Evolutionary conservation across 192 early-diverging fungal species (phyloP).

Genomic region (Lobosporangium transversale): DNA sequence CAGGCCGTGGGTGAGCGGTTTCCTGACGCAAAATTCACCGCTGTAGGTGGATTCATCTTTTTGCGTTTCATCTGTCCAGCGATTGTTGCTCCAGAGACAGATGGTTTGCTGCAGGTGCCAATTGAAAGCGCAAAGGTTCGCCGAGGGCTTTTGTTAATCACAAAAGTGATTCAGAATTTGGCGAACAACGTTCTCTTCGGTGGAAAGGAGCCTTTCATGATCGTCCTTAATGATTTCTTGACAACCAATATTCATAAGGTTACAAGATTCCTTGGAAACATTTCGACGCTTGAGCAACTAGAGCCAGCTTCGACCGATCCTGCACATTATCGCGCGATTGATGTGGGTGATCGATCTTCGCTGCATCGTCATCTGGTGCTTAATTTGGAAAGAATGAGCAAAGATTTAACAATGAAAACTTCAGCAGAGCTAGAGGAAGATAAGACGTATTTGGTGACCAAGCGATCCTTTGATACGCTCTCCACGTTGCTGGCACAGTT

Average conservation of each 20-base stretch:
- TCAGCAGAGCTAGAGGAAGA: constrained; percentile 46
- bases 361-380: constrained; percentile 74
- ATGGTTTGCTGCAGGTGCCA: constrained; percentile 71
- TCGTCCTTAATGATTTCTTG: constrained; percentile 89
- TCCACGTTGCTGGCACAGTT: constrained; percentile 87
- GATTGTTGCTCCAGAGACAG: constrained; percentile 90
- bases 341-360: constrained; percentile 50
- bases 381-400: constrained; percentile 74
- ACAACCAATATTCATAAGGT: constrained; percentile 84
- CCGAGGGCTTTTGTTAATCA: constrained; percentile 88
- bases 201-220: constrained; percentile 95
- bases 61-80: constrained; percentile 95
- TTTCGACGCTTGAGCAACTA: constrained; percentile 65
- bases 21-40: constrained; percentile 84
- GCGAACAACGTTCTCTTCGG: constrained; percentile 97
- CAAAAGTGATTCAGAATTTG: constrained; percentile 96
- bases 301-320: constrained; percentile 60
- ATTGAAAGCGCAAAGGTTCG: constrained; percentile 73
- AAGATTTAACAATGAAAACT: constrained; percentile 65
- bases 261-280: constrained; percentile 80
- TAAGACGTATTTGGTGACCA: constrained; percentile 61
- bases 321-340: constrained; percentile 54
- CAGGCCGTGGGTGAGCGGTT: constrained; percentile 82
- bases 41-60: constrained; percentile 96
- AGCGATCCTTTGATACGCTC: constrained; percentile 80